These are phyloP conservation scores for Speleostelium caveatum DNA, from an alignment of 78 protist genomes.

Conservation along the genomic window DNA sequence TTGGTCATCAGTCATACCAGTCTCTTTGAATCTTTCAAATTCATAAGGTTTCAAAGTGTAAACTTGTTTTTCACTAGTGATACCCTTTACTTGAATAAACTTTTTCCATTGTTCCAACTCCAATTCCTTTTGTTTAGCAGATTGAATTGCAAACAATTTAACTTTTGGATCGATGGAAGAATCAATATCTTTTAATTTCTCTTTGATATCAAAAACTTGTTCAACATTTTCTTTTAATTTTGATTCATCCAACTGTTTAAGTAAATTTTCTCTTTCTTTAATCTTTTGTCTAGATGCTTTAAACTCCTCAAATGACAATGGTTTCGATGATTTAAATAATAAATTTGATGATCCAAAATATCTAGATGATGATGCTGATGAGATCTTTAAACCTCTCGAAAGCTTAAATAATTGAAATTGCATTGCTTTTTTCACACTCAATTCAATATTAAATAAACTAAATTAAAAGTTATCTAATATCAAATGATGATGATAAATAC, in stretches of 20 bases:
- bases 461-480: too few species aligned
- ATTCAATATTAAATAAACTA: too few species aligned
- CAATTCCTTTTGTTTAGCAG: not conserved
- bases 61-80: not conserved
- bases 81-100: conserved; percentile 12
- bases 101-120: conserved; percentile 13
- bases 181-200: not conserved
- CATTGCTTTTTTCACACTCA: too few species aligned
- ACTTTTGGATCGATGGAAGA: not conserved
- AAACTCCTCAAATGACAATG: conserved; percentile 19
- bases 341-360: too few species aligned
- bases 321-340: too few species aligned
- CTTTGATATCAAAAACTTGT: not conserved
- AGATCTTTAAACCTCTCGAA: too few species aligned
- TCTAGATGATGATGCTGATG: too few species aligned
- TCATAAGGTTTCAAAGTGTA: not conserved
- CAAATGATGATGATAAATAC: too few species aligned
- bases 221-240: not conserved
- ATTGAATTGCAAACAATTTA: not conserved
- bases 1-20: conserved; percentile 7
- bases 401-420: too few species aligned
- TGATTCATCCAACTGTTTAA: not conserved
- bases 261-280: not conserved
- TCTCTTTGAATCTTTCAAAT: conserved; percentile 27
- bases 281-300: conserved; percentile 15